Percentiles rank a stretch among this genome's conserved stretches.
These are phyloP conservation scores for Trichomonas vaginalis DNA, from an alignment of 208 protist species.

Conservation along the genomic window DNA sequence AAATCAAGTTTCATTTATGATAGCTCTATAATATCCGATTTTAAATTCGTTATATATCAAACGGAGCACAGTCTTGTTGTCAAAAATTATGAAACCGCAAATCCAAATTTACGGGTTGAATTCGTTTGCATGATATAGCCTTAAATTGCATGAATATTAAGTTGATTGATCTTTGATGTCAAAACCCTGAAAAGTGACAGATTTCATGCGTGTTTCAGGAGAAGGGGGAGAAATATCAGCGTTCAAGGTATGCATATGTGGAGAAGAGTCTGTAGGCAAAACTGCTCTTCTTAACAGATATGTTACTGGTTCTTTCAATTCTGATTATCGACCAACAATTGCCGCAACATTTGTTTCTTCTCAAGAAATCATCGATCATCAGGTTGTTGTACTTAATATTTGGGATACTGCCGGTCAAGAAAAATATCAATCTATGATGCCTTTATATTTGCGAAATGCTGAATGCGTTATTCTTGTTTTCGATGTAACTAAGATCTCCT, in stretches of 20 bases:
- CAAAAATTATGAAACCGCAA: no score
- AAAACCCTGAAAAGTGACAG: no score
- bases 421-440: not conserved
- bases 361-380: not conserved
- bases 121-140: no score
- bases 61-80: no score
- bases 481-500: not conserved
- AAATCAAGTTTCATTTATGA: no score
- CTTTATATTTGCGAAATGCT: not conserved
- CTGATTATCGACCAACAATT: not conserved
- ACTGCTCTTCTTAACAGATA: not conserved
- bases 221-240: not conserved
- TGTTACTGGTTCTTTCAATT: not conserved
- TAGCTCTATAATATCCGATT: no score
- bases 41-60: no score
- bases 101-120: no score
- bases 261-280: not conserved
- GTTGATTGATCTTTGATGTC: no score
- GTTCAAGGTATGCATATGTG: not conserved
- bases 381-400: not conserved
- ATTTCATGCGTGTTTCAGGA: not conserved
- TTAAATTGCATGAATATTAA: no score
- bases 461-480: not conserved
- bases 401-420: conserved; percentile 13
- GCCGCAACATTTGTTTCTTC: not conserved